phyloP scores from a whole-genome alignment of 495 filamentous ascomycete species.

The Tuber indicum region DNA sequence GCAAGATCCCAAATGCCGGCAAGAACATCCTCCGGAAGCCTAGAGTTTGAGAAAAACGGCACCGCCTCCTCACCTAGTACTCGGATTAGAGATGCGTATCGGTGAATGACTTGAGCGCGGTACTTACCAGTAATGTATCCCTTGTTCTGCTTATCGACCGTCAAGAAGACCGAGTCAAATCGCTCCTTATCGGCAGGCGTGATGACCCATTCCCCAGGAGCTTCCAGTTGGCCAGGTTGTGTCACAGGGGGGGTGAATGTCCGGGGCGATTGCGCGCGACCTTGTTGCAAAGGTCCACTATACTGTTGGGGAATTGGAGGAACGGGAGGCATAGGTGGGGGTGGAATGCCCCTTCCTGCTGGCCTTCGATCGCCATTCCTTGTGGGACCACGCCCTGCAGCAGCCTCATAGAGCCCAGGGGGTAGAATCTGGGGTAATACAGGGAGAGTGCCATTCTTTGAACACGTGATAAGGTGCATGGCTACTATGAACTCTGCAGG shows the following conservation, averaged over 20 bases:
- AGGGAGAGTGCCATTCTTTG: constrained; percentile 71
- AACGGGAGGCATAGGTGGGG: constrained; percentile 46
- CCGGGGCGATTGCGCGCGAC: constrained; percentile 40
- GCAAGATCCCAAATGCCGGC: constrained; percentile 98
- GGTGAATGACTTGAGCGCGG: background rate
- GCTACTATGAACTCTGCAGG: constrained; percentile 93
- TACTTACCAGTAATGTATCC: constrained; percentile 68
- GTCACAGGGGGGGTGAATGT: constrained; percentile 40
- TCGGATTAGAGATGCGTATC: background rate
- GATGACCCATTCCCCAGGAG: constrained; percentile 60
- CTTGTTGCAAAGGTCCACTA: constrained; percentile 49
- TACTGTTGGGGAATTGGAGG: constrained; percentile 67
- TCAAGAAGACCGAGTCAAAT: constrained; percentile 77
- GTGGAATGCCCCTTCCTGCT: constrained; percentile 33
- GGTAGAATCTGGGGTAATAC: constrained; percentile 76
- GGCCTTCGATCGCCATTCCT: constrained; percentile 44
- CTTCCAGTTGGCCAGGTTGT: constrained; percentile 32
- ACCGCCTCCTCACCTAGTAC: constrained; percentile 77
- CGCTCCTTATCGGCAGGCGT: constrained; percentile 72
- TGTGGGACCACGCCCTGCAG: constrained; percentile 59
- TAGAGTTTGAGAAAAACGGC: constrained; percentile 83
- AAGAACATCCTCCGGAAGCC: constrained; percentile 77
- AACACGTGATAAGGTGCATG: constrained; percentile 92
- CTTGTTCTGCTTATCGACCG: constrained; percentile 67
- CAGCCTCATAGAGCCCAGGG: constrained; percentile 83